These are phyloP conservation scores for Trapa bicornis DNA, from an alignment of 345 rosid species.

Conservation along the genomic window DNA sequence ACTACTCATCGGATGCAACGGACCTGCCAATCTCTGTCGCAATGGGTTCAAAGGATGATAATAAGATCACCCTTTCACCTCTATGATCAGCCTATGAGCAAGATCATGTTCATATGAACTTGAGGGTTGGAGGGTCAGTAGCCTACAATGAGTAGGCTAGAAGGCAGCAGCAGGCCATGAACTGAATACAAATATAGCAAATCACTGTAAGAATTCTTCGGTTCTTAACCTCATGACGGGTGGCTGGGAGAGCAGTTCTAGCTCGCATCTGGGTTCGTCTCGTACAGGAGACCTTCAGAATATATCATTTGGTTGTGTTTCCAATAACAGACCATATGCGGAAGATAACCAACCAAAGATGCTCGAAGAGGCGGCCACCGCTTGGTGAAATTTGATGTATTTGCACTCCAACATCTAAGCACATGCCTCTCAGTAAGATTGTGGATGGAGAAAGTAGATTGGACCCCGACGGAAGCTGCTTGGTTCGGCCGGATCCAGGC, in stretches of 20 bases:
- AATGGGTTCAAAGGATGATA: constrained; percentile 24
- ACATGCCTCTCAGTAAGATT: too few species aligned
- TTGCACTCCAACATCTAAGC: constrained; percentile 2
- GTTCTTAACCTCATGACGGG: constrained; percentile 37
- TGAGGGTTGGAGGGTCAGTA: constrained; percentile 28
- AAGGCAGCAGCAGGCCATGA: constrained; percentile 21
- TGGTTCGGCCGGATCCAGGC: too few species aligned
- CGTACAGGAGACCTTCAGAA: constrained; percentile 74
- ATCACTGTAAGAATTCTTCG: constrained; percentile 29
- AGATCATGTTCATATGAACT: constrained; percentile 41
- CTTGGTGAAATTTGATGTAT: constrained; percentile 11
- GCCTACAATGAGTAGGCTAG: constrained; percentile 13
- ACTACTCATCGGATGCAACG: constrained; percentile 31
- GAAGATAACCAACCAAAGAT: constrained; percentile 19
- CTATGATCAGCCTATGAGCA: constrained; percentile 32
- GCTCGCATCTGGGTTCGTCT: constrained; percentile 44
- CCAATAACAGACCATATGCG: constrained; percentile 63
- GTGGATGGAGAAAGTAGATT: too few species aligned
- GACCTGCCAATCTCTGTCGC: constrained; percentile 56
- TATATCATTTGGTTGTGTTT: constrained; percentile 48
- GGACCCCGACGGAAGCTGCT: too few species aligned
- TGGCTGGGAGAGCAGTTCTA: constrained; percentile 51
- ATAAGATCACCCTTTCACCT: constrained; percentile 29
- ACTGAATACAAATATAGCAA: constrained; percentile 30
- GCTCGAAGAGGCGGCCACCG: constrained; percentile 2